Conservation (phyloP, 306 rosid genomes). For the Castanea sativa region DNA sequence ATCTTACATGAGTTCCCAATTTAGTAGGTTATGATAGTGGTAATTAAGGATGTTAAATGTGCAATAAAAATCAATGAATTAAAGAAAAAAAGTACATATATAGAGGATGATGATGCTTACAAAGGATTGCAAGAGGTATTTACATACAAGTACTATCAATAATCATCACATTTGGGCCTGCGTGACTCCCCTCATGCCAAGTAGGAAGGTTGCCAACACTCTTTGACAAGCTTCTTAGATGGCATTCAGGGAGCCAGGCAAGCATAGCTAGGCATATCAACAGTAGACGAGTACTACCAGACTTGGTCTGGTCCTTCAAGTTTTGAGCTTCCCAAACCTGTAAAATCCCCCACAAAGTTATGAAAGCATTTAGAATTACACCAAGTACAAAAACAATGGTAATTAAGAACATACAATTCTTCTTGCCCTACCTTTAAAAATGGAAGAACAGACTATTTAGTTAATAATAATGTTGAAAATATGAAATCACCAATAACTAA, state of each 20-base stretch:
- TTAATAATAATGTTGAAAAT: not conserved
- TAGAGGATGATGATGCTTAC: too few species aligned
- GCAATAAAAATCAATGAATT: too few species aligned
- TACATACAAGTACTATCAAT: too few species aligned
- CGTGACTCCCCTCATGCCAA: slow-evolving; percentile 46
- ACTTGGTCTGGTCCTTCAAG: not conserved
- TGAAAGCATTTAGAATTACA: not conserved
- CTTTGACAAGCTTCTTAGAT: slow-evolving; percentile 51
- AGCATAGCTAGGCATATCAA: not conserved
- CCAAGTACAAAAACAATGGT: not conserved
- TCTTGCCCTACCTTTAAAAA: not conserved
- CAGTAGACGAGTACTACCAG: not conserved
- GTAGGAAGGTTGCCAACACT: slow-evolving; percentile 41
- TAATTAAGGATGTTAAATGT: too few species aligned
- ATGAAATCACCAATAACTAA: not conserved
- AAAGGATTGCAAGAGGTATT: too few species aligned
- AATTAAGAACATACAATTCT: not conserved
- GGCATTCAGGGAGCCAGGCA: slow-evolving; percentile 99
- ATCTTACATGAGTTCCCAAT: too few species aligned
- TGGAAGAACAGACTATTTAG: not conserved
- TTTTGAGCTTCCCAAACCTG: slow-evolving; percentile 4
- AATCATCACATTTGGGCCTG: not conserved
- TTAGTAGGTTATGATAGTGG: too few species aligned
- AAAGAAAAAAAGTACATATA: too few species aligned
- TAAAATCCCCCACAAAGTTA: not conserved